phyloP scores from a whole-genome alignment of 192 early-diverging fungal genomes.

The Tieghemiomyces parasiticus region DNA sequence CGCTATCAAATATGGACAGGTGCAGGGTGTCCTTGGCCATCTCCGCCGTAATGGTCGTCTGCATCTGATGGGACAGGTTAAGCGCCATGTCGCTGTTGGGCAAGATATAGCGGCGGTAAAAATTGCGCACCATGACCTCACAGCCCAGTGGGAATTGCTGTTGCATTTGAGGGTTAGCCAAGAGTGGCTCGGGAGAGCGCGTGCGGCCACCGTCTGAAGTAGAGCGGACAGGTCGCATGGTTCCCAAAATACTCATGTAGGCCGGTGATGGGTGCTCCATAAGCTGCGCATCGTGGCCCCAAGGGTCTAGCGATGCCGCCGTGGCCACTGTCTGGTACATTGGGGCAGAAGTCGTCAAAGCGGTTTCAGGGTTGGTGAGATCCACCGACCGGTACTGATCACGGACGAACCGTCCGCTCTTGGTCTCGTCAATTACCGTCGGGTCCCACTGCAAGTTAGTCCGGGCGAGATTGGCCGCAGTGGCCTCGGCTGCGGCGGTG shows the following conservation, averaged over 20 bases:
- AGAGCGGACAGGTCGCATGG: neutral
- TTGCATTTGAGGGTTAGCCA: neutral
- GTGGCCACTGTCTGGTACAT: neutral
- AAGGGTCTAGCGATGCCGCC: neutral
- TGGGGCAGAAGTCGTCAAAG: neutral
- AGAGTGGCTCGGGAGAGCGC: neutral
- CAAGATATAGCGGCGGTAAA: neutral
- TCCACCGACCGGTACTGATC: neutral
- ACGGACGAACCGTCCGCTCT: neutral
- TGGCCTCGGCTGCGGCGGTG: neutral
- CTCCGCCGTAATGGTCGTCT: neutral
- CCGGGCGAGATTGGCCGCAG: neutral
- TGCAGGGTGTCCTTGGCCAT: neutral
- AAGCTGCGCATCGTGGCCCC: neutral
- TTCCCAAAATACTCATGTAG: neutral
- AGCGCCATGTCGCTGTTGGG: neutral
- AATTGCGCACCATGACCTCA: slow-evolving; percentile 2
- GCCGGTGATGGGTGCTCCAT: neutral
- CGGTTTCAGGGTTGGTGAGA: neutral
- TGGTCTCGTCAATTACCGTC: neutral
- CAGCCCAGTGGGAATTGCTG: neutral
- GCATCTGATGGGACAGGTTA: neutral
- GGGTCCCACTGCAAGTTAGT: neutral
- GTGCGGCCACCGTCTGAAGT: neutral
- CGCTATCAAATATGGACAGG: neutral